Percentiles rank a stretch among this genome's conserved stretches.
phyloP scores from a whole-genome alignment of 495 filamentous ascomycete species.

The Tetracladium setigerum region DNA sequence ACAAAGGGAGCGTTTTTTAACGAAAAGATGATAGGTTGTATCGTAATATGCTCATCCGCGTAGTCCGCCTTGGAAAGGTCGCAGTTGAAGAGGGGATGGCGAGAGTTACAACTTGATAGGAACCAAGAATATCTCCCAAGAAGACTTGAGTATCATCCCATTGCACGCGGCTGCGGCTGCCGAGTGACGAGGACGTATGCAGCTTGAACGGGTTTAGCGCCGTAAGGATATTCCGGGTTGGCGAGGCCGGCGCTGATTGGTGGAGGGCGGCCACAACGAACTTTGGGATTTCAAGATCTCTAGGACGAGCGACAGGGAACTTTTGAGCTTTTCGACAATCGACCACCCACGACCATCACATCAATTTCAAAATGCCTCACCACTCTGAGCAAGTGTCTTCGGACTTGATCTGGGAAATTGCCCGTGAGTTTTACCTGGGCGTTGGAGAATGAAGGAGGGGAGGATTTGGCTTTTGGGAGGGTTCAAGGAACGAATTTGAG shows the following conservation, averaged over 20 bases:
- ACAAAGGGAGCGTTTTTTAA: too few relatives aligned
- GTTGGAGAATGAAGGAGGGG: background rate
- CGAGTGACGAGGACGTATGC: background rate
- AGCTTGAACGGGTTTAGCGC: background rate
- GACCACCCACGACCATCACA: conserved; percentile 25
- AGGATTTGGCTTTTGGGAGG: background rate
- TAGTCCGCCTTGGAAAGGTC: too few relatives aligned
- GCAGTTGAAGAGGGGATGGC: too few relatives aligned
- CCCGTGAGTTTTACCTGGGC: conserved; percentile 53
- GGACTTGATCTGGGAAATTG: conserved; percentile 86
- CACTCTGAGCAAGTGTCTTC: conserved; percentile 56
- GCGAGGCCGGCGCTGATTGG: background rate
- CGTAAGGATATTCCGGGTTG: background rate
- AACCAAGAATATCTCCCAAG: too few relatives aligned
- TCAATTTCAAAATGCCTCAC: conserved; percentile 39
- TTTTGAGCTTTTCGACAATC: conserved; percentile 21
- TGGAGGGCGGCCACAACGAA: background rate
- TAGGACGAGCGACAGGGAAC: too few relatives aligned
- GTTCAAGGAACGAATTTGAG: background rate
- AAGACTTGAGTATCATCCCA: background rate
- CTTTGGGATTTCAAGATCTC: too few relatives aligned
- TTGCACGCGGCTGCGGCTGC: too few relatives aligned
- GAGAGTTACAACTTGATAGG: too few relatives aligned
- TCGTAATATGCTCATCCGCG: too few relatives aligned
- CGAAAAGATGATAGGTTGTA: too few relatives aligned